Conservation (phyloP, 2,329 filamentous ascomycete species). For the Neofusicoccum ribis region DNA sequence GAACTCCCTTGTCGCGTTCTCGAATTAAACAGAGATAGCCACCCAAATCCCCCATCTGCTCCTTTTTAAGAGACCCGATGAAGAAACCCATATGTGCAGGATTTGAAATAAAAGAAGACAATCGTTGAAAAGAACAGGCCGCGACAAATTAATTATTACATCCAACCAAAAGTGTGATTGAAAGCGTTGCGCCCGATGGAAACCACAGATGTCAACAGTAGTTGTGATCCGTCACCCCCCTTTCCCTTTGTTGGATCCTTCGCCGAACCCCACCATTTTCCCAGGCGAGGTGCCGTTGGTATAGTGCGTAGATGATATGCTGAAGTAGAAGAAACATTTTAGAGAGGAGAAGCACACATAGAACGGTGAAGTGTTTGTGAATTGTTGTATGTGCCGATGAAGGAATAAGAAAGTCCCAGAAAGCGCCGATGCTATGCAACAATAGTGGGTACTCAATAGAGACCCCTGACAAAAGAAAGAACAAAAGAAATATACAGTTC, state of each 20-base stretch:
- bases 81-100: conserved; percentile 4
- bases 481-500: background rate
- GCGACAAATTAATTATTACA: conserved; percentile 9
- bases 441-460: background rate
- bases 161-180: background rate
- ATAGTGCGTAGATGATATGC: conserved; percentile 4
- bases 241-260: background rate
- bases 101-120: background rate
- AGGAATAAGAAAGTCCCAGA: background rate
- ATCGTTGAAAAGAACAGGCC: background rate
- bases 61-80: background rate
- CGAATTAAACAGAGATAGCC: background rate
- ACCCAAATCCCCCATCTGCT: background rate
- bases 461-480: background rate
- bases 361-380: background rate
- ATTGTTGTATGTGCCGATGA: conserved; percentile 10
- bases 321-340: conserved; percentile 2
- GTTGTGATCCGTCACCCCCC: background rate
- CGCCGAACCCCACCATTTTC: background rate
- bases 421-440: conserved; percentile 20
- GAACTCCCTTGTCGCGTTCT: background rate
- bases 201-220: background rate
- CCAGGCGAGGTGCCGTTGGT: conserved; percentile 10
- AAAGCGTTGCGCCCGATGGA: background rate
- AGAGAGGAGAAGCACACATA: background rate